Base-by-base conservation (phyloP, 2,329 filamentous ascomycete genomes). In the Leptosphaerulina australis region DNA sequence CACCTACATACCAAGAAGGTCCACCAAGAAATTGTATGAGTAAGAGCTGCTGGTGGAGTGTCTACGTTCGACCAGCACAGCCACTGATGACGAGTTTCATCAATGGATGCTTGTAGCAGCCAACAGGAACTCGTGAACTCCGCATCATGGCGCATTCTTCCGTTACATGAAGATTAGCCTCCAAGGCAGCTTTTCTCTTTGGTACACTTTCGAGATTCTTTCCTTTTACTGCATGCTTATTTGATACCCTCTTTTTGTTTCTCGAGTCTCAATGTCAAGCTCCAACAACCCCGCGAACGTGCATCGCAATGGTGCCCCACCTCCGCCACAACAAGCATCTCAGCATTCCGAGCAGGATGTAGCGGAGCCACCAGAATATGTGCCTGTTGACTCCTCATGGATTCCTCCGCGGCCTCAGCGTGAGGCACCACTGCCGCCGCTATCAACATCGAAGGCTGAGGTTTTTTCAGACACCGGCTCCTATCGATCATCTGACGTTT, bases 401-500 rank as follows among this genome's bases (percentile, higher is more conserved):
- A 34, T 43, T 9, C 36, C 33, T 28, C 41, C 28, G 25, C 12
- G 31, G 7, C 25, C 35, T 6, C 34, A 50, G 7, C 49, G 29
- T 20, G 37, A 49, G 21, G 48, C 34, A 9, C 30, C 48, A 28
- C 29, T 20, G 11, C 18, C 38, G n/a, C 50, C 24, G 11, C 18
- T 36, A 12, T 48, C 59, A 18, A 41, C 26, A 25, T 30, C 51
- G 14, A 69, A 70, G 36, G 56, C 59, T 20, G 66, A 70, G 38
- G 62, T 53, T 11, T 70, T 66, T 14, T 53, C 49, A 14, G 69
- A 70, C 44, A 54, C 43, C 4, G 56, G 64, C 52, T 61, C 64
- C 9, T 69, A 70, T 48, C 62, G 64, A n/a, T 58, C 61, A 3
- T 53, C 50, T 21, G 56, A 64, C 36, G 54, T 50, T 22, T 50